Evolutionary conservation across 306 rosid species (phyloP).

Genomic region (Styphnolobium japonicum): DNA sequence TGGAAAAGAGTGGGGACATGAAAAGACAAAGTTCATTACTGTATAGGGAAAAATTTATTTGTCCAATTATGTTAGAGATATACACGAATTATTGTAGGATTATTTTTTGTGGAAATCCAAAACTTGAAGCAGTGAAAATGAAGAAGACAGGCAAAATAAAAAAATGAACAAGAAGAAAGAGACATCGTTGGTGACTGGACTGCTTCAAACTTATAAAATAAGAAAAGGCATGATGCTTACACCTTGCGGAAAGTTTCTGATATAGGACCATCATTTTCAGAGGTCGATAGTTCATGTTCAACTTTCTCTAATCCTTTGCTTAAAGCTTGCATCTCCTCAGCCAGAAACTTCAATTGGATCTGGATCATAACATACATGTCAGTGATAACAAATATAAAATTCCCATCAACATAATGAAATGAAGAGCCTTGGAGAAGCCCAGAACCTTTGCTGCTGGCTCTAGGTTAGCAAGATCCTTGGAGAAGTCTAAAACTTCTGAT

Average conservation of each 20-base stretch:
- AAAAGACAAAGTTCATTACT: background rate
- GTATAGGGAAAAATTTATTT: background rate
- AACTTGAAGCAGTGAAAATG: background rate
- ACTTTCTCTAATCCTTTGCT: slow-evolving; percentile 73
- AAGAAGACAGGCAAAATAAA: background rate
- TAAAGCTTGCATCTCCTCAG: slow-evolving; percentile 74
- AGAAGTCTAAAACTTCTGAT: slow-evolving; percentile 65
- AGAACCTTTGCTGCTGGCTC: slow-evolving; percentile 69
- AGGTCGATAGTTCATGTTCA: slow-evolving; percentile 54
- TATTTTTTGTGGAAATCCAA: background rate
- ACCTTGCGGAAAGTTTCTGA: slow-evolving; percentile 60
- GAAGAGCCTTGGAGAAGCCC: slow-evolving; percentile 39
- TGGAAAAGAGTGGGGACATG: background rate
- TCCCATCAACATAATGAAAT: background rate
- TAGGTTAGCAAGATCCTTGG: slow-evolving; percentile 52
- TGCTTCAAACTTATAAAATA: background rate
- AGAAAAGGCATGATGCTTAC: background rate
- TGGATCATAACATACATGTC: slow-evolving; percentile 7
- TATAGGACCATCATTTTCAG: slow-evolving; percentile 62
- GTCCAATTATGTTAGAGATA: background rate
- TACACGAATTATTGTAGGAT: background rate
- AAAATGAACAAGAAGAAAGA: background rate
- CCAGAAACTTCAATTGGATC: slow-evolving; percentile 66
- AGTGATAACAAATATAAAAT: background rate
- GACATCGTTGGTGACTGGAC: background rate